Percentiles rank a stretch among this genome's conserved stretches.
Evolutionary conservation across 495 filamentous ascomycete genomes (phyloP).

Genomic region (Aspergillus wentii): DNA sequence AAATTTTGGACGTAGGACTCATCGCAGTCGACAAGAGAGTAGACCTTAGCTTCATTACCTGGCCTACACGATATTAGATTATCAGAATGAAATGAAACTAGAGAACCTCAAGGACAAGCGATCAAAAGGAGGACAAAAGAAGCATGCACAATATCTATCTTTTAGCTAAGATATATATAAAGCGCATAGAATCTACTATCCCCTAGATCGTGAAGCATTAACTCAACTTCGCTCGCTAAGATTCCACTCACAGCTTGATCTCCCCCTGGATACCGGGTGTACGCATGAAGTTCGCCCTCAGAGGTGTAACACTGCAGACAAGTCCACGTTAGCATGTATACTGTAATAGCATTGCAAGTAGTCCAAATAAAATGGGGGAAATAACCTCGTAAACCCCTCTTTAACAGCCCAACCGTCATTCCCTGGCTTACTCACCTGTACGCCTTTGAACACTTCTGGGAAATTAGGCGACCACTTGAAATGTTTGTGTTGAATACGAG

Average conservation of each 20-base stretch:
- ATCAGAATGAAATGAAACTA: slow-evolving; percentile 33
- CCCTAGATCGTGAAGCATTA: background rate
- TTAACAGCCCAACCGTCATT: slow-evolving; percentile 95
- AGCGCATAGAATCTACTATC: too few relatives aligned
- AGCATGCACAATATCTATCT: slow-evolving; percentile 24
- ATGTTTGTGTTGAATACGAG: slow-evolving; percentile 66
- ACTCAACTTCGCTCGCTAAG: slow-evolving; percentile 22
- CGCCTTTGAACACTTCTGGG: slow-evolving; percentile 76
- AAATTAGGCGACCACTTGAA: slow-evolving; percentile 94
- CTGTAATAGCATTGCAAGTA: too few relatives aligned
- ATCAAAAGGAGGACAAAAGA: slow-evolving; percentile 11
- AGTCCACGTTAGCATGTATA: slow-evolving; percentile 14
- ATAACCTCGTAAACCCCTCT: slow-evolving; percentile 82
- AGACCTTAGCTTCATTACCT: slow-evolving; percentile 43
- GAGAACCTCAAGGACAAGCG: slow-evolving; percentile 6
- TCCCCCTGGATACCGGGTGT: slow-evolving; percentile 63
- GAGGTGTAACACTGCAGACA: slow-evolving; percentile 68
- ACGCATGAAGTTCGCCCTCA: slow-evolving; percentile 91
- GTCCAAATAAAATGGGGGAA: background rate
- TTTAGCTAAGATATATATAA: slow-evolving; percentile 14
- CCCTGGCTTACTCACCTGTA: slow-evolving; percentile 72
- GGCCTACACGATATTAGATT: slow-evolving; percentile 33
- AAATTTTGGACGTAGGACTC: slow-evolving; percentile 82
- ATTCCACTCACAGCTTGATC: slow-evolving; percentile 81
- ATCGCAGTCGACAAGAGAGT: slow-evolving; percentile 77